A percentile compares a stretch with the other conserved stretches of the same genome.
Conservation (phyloP, 495 filamentous ascomycete species). For the Mytilinidion resinicola region DNA sequence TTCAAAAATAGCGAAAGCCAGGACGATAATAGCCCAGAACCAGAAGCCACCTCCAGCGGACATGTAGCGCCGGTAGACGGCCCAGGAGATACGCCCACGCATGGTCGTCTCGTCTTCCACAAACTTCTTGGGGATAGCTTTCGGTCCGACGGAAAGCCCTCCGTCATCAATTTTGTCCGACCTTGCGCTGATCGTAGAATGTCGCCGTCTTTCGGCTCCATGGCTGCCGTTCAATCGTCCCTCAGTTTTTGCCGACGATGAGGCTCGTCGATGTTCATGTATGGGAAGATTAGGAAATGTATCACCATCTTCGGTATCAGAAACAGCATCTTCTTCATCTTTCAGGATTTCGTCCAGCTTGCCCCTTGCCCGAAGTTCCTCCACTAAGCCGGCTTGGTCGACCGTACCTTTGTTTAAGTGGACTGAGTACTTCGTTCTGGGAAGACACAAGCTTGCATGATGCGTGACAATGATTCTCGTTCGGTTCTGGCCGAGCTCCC, state of each 20-base stretch:
- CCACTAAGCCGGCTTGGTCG: constrained; percentile 52
- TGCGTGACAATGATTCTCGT: constrained; percentile 80
- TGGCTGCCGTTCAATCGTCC: background rate
- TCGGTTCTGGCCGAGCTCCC: constrained; percentile 58
- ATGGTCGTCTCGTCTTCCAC: constrained; percentile 67
- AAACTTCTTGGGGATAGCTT: constrained; percentile 54
- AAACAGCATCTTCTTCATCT: constrained; percentile 40
- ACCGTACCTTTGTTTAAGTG: constrained; percentile 61
- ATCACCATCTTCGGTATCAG: constrained; percentile 33
- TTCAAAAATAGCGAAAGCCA: constrained; percentile 48
- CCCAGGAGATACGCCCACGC: constrained; percentile 54
- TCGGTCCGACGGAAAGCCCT: constrained; percentile 18
- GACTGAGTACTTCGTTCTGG: constrained; percentile 64
- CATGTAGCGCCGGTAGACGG: constrained; percentile 61
- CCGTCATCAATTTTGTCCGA: constrained; percentile 22
- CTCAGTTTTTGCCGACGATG: background rate
- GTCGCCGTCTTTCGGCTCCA: background rate
- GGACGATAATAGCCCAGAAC: constrained; percentile 54
- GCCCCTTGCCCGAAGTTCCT: constrained; percentile 51
- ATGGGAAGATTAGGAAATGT: background rate
- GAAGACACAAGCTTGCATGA: constrained; percentile 65
- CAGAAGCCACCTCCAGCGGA: constrained; percentile 56
- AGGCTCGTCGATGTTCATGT: background rate
- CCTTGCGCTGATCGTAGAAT: constrained; percentile 12
- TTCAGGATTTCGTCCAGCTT: constrained; percentile 53